These are phyloP conservation scores for Fusarium multiceps DNA, from an alignment of 2,329 filamentous ascomycete genomes.

Conservation along the genomic window DNA sequence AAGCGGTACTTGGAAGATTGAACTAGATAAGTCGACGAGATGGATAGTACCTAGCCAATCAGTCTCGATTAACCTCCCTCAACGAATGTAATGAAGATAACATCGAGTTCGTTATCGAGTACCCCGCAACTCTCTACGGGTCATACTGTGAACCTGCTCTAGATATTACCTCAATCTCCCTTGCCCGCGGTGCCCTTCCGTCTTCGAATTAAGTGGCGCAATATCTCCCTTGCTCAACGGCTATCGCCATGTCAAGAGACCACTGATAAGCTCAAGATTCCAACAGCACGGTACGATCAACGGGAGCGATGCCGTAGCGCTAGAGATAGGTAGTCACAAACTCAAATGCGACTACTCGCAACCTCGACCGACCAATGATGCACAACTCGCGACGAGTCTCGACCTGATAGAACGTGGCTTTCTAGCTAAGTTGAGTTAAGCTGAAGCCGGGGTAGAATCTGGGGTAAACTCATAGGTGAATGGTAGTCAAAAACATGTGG, in stretches of 20 bases:
- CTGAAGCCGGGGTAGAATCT: constrained; percentile 9
- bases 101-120: not conserved
- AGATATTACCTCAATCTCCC: not conserved
- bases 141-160: not conserved
- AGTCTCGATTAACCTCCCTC: not conserved
- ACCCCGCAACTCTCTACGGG: not conserved
- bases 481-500: constrained; percentile 1
- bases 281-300: not conserved
- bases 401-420: not conserved
- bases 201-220: constrained; percentile 10
- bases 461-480: not conserved
- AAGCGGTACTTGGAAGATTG: not conserved
- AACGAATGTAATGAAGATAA: not conserved
- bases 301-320: constrained; percentile 9
- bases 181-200: constrained; percentile 14
- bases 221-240: not conserved
- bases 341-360: not conserved
- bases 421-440: not conserved
- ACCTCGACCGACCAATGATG: not conserved
- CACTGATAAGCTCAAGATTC: not conserved
- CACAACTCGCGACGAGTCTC: not conserved
- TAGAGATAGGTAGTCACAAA: not conserved
- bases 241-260: not conserved
- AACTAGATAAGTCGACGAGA: not conserved
- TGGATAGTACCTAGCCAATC: not conserved